Conservation (phyloP, 306 rosid species). For the Phaseolus lunatus region DNA sequence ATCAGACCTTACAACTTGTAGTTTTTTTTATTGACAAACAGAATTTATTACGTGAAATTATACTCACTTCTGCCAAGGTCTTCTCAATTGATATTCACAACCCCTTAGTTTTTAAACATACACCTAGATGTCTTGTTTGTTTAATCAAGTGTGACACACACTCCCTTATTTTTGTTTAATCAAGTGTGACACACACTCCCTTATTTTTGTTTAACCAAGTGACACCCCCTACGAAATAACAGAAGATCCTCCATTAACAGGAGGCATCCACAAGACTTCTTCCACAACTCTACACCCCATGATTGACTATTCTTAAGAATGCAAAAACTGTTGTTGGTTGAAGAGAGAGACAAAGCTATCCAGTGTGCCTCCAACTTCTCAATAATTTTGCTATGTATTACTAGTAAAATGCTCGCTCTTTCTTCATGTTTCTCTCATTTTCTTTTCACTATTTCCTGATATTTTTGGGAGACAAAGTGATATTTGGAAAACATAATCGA, state of each 20-base stretch:
- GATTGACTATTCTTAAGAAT: background rate
- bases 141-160: background rate
- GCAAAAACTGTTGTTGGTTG: background rate
- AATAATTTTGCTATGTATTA: background rate
- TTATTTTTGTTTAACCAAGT: background rate
- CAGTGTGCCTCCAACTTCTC: background rate
- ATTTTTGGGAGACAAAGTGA: background rate
- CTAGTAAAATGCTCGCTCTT: background rate
- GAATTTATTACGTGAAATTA: background rate
- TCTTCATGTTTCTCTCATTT: background rate
- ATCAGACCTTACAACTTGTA: slow-evolving; percentile 23
- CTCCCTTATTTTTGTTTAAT: background rate
- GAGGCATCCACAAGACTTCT: background rate
- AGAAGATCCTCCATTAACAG: background rate
- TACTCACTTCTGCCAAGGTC: background rate
- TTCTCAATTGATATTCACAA: background rate
- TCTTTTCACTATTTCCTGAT: background rate
- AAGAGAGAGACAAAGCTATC: background rate
- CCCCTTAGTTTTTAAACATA: background rate
- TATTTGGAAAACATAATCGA: background rate
- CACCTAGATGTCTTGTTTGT: background rate
- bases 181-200: background rate
- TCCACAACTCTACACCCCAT: background rate
- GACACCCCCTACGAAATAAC: background rate
- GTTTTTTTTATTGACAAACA: background rate